Evolutionary conservation across 1,284 basidiomycete species (phyloP).

Genomic region (Ganoderma lingzhi): DNA sequence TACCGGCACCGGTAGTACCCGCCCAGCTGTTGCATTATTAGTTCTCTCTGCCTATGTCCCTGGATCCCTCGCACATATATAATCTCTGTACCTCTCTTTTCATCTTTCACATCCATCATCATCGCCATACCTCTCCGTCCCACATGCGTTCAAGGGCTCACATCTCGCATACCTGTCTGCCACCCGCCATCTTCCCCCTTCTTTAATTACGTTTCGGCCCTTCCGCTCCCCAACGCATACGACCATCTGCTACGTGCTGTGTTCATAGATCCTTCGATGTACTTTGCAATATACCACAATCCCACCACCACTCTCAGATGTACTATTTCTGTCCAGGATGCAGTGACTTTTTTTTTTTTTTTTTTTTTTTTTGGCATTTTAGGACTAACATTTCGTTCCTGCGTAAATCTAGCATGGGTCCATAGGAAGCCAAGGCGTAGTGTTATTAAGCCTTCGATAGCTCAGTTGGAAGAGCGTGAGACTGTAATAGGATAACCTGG

Average conservation of each 20-base stretch:
- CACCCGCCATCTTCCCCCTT: not conserved
- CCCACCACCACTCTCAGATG: not conserved
- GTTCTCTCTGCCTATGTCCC: conserved; percentile 5
- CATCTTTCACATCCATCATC: not conserved
- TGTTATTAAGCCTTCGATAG: conserved; percentile 28
- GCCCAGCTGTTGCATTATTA: conserved; percentile 35
- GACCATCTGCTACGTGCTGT: not conserved
- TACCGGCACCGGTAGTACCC: not conserved
- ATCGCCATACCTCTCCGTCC: not conserved
- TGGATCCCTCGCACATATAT: conserved; percentile 17
- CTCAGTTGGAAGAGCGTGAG: conserved; percentile 39
- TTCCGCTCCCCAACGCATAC: not conserved
- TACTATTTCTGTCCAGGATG: too few species aligned
- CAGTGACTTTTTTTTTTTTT: too few species aligned
- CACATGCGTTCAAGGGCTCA: not conserved
- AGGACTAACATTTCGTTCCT: too few species aligned
- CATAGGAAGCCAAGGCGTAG: not conserved
- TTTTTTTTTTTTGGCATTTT: too few species aligned
- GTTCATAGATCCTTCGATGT: conserved; percentile 2
- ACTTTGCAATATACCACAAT: conserved; percentile 2
- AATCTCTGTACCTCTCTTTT: conserved; percentile 4
- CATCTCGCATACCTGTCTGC: not conserved
- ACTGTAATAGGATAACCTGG: conserved; percentile 28
- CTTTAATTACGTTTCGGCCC: not conserved
- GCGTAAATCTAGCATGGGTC: too few species aligned